Evolutionary conservation across 805 yeast genomes (phyloP).

Genomic region (Nakazawaea ernobii): DNA sequence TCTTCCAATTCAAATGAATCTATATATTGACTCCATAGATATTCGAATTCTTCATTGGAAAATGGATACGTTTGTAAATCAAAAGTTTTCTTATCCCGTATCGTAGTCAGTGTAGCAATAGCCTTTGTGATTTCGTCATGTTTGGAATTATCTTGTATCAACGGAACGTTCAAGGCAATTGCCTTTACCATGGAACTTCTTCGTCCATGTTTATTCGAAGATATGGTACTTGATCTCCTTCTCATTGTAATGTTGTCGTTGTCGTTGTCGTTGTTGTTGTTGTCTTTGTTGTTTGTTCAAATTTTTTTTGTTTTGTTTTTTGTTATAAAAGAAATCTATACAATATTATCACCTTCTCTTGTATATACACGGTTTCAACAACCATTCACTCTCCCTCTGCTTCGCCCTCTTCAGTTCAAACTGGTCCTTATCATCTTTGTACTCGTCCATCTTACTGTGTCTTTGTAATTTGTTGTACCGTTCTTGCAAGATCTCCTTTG

Average conservation of each 20-base stretch:
- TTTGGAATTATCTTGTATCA: slow-evolving; percentile 22
- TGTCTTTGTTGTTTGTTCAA: too few relatives aligned
- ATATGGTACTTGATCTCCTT: slow-evolving; percentile 5
- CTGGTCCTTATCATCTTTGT: slow-evolving; percentile 53
- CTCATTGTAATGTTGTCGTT: slow-evolving; percentile 1
- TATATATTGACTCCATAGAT: slow-evolving; percentile 29
- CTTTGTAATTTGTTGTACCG: slow-evolving; percentile 56
- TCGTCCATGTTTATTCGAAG: slow-evolving; percentile 15
- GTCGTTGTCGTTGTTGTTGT: too few relatives aligned
- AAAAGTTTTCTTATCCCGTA: too few relatives aligned
- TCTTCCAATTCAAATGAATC: slow-evolving; percentile 36
- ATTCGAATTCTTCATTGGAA: slow-evolving; percentile 28
- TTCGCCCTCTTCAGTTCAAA: slow-evolving; percentile 48
- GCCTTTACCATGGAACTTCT: slow-evolving; percentile 58
- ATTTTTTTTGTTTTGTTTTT: too few relatives aligned
- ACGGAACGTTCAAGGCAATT: slow-evolving; percentile 52
- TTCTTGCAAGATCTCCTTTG: slow-evolving; percentile 59
- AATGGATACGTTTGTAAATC: slow-evolving; percentile 27
- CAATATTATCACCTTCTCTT: slow-evolving; percentile 76
- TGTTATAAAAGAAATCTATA: too few relatives aligned
- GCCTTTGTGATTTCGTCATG: not conserved
- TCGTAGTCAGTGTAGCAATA: too few relatives aligned
- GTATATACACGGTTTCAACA: slow-evolving; percentile 93
- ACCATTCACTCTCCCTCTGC: slow-evolving; percentile 77
- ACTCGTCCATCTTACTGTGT: slow-evolving; percentile 64